Conservation (phyloP, 306 rosid genomes). For the Alnus glutinosa region DNA sequence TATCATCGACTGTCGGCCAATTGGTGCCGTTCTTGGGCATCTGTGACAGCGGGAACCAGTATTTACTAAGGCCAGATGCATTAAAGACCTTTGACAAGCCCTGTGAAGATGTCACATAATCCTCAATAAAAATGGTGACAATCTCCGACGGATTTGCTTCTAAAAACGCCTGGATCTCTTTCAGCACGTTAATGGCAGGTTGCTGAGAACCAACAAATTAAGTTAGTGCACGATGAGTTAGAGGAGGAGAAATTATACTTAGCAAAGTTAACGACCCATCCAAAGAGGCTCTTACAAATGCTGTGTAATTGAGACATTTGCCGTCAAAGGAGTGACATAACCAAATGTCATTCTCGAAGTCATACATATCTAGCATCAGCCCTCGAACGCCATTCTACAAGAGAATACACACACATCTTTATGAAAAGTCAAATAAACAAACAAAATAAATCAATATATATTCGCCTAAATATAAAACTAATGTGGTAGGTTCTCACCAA, state of each 20-base stretch:
- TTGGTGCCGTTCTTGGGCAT: conserved; percentile 74
- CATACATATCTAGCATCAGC: conserved; percentile 92
- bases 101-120: conserved; percentile 66
- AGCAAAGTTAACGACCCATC: background rate
- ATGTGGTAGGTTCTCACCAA: conserved; percentile 3
- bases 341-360: conserved; percentile 73
- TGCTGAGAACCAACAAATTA: conserved; percentile 37
- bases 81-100: conserved; percentile 73
- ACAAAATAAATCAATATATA: background rate
- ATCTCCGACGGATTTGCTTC: conserved; percentile 75
- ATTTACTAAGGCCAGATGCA: conserved; percentile 61
- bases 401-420: background rate
- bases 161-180: conserved; percentile 58
- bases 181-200: conserved; percentile 75
- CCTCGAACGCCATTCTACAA: conserved; percentile 87
- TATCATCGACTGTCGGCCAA: conserved; percentile 90
- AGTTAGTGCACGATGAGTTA: conserved; percentile 13
- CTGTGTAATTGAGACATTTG: conserved; percentile 62
- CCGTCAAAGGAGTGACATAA: conserved; percentile 75
- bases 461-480: background rate
- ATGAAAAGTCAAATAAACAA: background rate
- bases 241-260: conserved; percentile 5
- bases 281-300: conserved; percentile 73
- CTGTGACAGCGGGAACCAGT: conserved; percentile 59
- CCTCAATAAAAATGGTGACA: conserved; percentile 86